phyloP scores from a whole-genome alignment of 108 stramenopile genomes.

The Stephanodiscus minutulus region DNA sequence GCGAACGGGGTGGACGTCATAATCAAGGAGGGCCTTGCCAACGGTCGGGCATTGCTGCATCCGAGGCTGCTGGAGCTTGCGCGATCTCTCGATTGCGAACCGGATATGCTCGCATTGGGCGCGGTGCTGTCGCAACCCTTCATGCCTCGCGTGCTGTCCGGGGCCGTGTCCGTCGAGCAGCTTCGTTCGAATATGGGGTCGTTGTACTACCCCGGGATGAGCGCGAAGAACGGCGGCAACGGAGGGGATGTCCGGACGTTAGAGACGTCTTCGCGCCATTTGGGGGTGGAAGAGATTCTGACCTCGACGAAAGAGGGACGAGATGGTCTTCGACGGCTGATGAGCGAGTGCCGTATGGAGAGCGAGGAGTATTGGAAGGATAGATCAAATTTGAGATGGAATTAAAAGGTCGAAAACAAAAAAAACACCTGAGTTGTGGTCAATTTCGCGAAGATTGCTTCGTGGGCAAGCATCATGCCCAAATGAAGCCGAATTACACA shows the following conservation, averaged over 20 bases:
- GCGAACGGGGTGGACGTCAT: constrained; percentile 71
- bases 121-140: constrained; percentile 76
- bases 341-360: constrained; percentile 52
- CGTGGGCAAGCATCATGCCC: no score
- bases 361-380: constrained; percentile 73
- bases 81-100: constrained; percentile 47
- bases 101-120: constrained; percentile 73
- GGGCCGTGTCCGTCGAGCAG: constrained; percentile 71
- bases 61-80: constrained; percentile 40
- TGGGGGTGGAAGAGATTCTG: constrained; percentile 47
- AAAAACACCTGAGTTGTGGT: not conserved
- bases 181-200: constrained; percentile 65
- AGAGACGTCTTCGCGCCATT: not conserved
- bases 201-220: constrained; percentile 2
- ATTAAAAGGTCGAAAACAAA: constrained; percentile 30
- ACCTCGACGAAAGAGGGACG: constrained; percentile 19
- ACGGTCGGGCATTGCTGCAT: constrained; percentile 61
- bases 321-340: constrained; percentile 52
- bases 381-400: constrained; percentile 65
- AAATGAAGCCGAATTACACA: no score
- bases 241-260: not conserved
- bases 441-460: not conserved
- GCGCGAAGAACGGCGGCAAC: not conserved
- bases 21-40: constrained; percentile 84
- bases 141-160: constrained; percentile 68